These are phyloP conservation scores for Fusarium camptoceras DNA, from an alignment of 2,329 filamentous ascomycete species.

Conservation along the genomic window DNA sequence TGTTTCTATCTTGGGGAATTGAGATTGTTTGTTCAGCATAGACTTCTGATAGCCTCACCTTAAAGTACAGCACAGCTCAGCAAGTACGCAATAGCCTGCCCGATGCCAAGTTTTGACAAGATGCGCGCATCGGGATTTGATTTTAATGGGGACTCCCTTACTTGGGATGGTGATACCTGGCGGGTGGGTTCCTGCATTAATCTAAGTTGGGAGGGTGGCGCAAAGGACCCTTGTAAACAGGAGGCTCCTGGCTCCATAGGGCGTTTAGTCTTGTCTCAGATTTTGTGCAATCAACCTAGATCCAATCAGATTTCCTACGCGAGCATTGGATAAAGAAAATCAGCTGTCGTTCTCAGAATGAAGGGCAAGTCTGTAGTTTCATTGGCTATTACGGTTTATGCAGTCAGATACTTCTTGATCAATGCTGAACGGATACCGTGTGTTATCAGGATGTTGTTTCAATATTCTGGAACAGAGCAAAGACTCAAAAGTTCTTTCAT, in stretches of 20 bases:
- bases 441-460: neutral
- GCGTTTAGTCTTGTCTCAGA: constrained; percentile 31
- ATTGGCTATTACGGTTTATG: constrained; percentile 19
- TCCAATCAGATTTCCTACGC: constrained; percentile 28
- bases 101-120: constrained; percentile 36
- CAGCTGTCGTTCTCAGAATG: constrained; percentile 12
- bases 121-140: constrained; percentile 12
- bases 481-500: neutral
- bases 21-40: constrained; percentile 24
- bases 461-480: neutral
- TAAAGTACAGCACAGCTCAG: neutral
- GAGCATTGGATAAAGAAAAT: constrained; percentile 13
- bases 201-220: constrained; percentile 22
- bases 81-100: constrained; percentile 15
- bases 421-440: neutral
- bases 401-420: neutral
- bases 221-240: constrained; percentile 4
- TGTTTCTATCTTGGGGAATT: constrained; percentile 18
- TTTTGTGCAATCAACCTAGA: constrained; percentile 30
- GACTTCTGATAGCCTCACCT: constrained; percentile 14
- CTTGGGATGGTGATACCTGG: neutral
- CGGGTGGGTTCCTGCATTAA: constrained; percentile 47
- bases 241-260: constrained; percentile 15
- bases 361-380: neutral
- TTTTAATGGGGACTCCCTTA: neutral